Base-by-base conservation (phyloP, 305 asterid species). In the Rubia balearica region DNA sequence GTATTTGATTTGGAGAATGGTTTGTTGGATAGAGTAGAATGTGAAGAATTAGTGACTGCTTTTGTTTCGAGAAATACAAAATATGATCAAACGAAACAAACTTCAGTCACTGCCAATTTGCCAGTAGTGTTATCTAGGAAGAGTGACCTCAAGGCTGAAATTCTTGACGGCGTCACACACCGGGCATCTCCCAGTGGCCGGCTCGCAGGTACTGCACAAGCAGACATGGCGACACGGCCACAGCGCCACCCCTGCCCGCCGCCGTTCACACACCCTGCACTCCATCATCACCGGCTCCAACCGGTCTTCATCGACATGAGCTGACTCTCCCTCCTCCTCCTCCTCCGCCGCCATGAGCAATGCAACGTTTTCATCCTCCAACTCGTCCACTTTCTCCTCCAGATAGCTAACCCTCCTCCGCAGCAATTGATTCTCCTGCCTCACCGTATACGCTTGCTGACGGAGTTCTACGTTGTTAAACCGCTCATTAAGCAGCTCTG, bases 211-310 rank as follows among this genome's bases (percentile, higher is more conserved):
- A 1, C 27, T 41, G 70, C 91, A 89, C 2, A 82, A 53, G 46
- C 88, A 79, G 11, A 89, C 69, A 36, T 85, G 96, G 71, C 88
- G 81, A 60, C 96, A 87, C 1, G 91, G 93, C 86, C 78, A 84
- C 73, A 84, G 17, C 84, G 85, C 69, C 80, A 82, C 19, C 0
- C 75, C 81, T 2, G 91, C 84, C 7, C 74, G 53, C 68, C 61
- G 65, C 30, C 71, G 68, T 71, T 38, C 45, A 43, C 96, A 87
- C 0, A 36, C 75, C 66, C 61, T 76, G 73, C 92, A 89, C 7
- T 46, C 76, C 3, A 62, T 68, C 74, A 30, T 59, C 0, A 79
- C 61, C 10, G 79, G 79, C 49, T 60, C 75, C 43, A 73, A 73
- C 27, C 75, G 40, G 36, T 57, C 68, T 0, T 80, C 80, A 13